A percentile compares a stretch with the other conserved stretches of the same genome.
Evolutionary conservation across 306 rosid genomes (phyloP).

Genomic region (Cucumis cinereus): DNA sequence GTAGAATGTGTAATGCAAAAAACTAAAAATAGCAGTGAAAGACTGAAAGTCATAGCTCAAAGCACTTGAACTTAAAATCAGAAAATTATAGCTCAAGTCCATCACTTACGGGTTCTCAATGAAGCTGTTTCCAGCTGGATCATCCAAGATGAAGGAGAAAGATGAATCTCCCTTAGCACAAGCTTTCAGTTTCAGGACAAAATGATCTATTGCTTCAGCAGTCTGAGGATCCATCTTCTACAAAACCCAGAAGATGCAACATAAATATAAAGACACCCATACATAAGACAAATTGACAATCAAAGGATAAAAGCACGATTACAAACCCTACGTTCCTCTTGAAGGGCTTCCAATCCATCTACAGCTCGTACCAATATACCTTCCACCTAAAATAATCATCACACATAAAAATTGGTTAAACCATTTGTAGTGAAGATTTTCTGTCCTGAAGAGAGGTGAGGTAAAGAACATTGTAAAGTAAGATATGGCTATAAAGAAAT

Average conservation of each 20-base stretch:
- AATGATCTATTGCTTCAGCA: constrained; percentile 79
- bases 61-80: background rate
- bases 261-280: background rate
- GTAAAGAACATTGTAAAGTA: background rate
- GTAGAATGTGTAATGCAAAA: background rate
- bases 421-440: background rate
- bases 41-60: background rate
- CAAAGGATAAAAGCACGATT: background rate
- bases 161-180: constrained; percentile 52
- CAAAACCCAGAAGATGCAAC: constrained; percentile 20
- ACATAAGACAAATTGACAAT: background rate
- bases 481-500: background rate
- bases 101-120: constrained; percentile 83
- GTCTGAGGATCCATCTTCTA: constrained; percentile 70
- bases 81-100: background rate
- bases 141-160: constrained; percentile 76
- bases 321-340: constrained; percentile 78
- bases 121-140: constrained; percentile 96
- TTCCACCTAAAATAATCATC: constrained; percentile 48
- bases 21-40: background rate
- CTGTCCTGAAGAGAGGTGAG: background rate
- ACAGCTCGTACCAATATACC: constrained; percentile 78
- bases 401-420: background rate
- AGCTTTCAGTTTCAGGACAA: constrained; percentile 62
- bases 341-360: constrained; percentile 70